Base-by-base conservation (phyloP, 176 grass and related monocot species). In the Oryza meyeriana region DNA sequence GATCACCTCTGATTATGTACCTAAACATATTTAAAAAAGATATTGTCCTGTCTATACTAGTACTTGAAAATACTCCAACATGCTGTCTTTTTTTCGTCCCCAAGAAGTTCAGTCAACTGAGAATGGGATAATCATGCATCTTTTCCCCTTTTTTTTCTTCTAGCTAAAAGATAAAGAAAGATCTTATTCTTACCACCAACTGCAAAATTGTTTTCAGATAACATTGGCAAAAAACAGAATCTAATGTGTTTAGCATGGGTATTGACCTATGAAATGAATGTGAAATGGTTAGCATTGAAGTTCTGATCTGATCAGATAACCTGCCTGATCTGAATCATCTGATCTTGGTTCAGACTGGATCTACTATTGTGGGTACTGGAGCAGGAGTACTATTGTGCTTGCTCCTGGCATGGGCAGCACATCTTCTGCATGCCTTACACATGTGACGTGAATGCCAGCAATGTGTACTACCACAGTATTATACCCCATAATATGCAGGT, bases 221-320 rank as follows among this genome's bases (percentile, higher is more conserved):
- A 30, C 57, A 66, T 3, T 14, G 18, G 68, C 16, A 25, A 12
- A 42, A n/a, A 74, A 68, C 69, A 57, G 47, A 81, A 86, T 80
- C 77, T 59, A 30, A 68, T 59, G 77, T 67, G 70, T 58, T 42
- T 34, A n/a, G 50, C 38, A 20, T 47, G 74, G 26, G 3, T 27
- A 28, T 64, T 42, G 79, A 72, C 57, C 55, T 16, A 0, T 18
- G 27, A 33, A 32, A 69, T 28, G 45, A 69, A 30, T 22, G 38
- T n/a, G 35, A 20, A 10, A 50, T 50, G 16, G 42, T 28, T 65
- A 20, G 2, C 26, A 20, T 50, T 45, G 47, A 32, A 73, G n/a
- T 45, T 52, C 48, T 74, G 45, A 74, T 33, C 42, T 45, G 39
- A 28, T 17, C 36, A 38, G 67, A 71, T 44, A 9, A 44, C 0